Evolutionary conservation across 2,329 filamentous ascomycete species (phyloP).

Genomic region (Pseudocercospora cruenta): DNA sequence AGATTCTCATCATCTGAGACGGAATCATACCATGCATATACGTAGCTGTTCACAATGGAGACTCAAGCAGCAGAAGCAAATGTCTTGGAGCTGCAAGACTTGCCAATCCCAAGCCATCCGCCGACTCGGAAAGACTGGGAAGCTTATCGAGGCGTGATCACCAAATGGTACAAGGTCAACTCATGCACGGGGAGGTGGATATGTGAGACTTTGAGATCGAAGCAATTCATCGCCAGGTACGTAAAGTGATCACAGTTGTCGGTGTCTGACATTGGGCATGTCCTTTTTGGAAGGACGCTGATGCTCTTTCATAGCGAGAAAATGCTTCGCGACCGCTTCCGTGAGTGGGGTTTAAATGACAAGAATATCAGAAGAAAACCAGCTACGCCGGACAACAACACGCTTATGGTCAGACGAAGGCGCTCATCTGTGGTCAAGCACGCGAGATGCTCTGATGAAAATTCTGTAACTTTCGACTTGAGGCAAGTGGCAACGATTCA

Average conservation of each 20-base stretch:
- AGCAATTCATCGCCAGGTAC: neutral
- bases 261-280: neutral
- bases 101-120: constrained; percentile 1
- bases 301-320: neutral
- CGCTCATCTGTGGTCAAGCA: neutral
- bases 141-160: neutral
- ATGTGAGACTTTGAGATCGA: neutral
- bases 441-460: neutral
- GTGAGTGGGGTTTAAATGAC: neutral
- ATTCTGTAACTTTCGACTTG: neutral
- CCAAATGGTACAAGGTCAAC: constrained; percentile 6
- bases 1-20: neutral
- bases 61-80: neutral
- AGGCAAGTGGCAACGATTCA: neutral
- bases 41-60: neutral
- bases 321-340: constrained; percentile 1
- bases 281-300: neutral
- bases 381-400: neutral
- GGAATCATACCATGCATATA: neutral
- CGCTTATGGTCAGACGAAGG: neutral
- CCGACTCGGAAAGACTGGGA: neutral
- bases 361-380: neutral
- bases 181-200: constrained; percentile 3
- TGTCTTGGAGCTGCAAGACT: neutral
- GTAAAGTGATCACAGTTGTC: neutral